phyloP scores from a whole-genome alignment of 2,329 filamentous ascomycete genomes.

The Fusarium camptoceras region DNA sequence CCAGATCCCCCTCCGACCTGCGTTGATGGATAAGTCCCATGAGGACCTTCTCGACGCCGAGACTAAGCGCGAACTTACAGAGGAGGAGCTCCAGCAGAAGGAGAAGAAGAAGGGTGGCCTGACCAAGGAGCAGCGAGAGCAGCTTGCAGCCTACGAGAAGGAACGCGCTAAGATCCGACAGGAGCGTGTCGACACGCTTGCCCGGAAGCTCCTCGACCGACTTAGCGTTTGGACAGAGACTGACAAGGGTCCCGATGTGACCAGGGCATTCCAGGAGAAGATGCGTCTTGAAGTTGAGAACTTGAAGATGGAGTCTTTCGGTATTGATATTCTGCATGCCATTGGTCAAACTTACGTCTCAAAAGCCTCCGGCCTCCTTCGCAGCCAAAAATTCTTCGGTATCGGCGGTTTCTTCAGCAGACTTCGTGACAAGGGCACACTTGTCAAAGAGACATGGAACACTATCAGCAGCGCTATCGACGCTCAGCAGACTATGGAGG shows the following conservation, averaged over 20 bases:
- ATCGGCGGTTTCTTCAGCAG: conserved; percentile 95
- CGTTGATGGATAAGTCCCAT: conserved; percentile 84
- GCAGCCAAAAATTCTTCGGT: conserved; percentile 96
- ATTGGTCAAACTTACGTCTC: conserved; percentile 91
- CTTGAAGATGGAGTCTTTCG: conserved; percentile 99
- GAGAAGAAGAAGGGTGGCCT: conserved; percentile 91
- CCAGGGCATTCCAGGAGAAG: conserved; percentile 91
- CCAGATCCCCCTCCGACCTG: conserved; percentile 81
- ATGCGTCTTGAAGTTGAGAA: conserved; percentile 95
- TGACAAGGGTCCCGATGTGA: conserved; percentile 88
- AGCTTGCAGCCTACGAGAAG: conserved; percentile 86
- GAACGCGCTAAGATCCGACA: conserved; percentile 87
- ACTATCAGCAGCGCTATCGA: conserved; percentile 97
- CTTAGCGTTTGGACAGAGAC: conserved; percentile 98
- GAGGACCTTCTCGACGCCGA: conserved; percentile 66
- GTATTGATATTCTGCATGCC: conserved; percentile 93
- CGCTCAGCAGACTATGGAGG: conserved; percentile 98
- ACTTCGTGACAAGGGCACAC: conserved; percentile 94
- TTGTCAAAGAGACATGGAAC: conserved; percentile 98
- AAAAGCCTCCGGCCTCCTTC: conserved; percentile 88
- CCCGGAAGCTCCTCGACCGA: conserved; percentile 87
- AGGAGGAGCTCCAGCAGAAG: conserved; percentile 56
- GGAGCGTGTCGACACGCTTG: conserved; percentile 87
- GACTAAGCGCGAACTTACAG: conserved; percentile 78
- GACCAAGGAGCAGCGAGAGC: conserved; percentile 91